phyloP scores from a whole-genome alignment of 2,329 filamentous ascomycete genomes.

The Cytospora schulzeri region DNA sequence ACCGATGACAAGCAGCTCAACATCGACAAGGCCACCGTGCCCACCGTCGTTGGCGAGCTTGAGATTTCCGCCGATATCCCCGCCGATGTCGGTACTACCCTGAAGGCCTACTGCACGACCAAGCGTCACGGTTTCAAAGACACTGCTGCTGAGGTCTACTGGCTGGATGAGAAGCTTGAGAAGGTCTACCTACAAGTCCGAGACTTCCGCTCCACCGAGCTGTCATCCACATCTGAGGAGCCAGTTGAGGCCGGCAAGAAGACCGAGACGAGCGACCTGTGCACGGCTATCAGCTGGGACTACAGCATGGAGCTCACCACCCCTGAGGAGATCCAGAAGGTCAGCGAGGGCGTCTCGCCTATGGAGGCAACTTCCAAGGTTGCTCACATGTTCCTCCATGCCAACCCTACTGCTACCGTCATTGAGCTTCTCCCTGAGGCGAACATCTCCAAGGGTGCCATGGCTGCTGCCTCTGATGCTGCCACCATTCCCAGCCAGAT shows the following conservation, averaged over 20 bases:
- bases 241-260: constrained; percentile 23
- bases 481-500: constrained; percentile 13
- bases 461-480: constrained; percentile 9
- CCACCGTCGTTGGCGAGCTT: constrained; percentile 20
- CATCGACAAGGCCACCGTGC: constrained; percentile 23
- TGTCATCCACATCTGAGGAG: constrained; percentile 20
- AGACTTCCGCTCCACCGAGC: constrained; percentile 22
- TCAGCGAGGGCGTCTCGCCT: constrained; percentile 2
- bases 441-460: constrained; percentile 12
- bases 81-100: constrained; percentile 16
- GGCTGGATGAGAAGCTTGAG: constrained; percentile 16
- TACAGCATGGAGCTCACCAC: constrained; percentile 18
- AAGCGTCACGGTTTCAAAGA: constrained; percentile 23
- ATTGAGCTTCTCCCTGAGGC: constrained; percentile 18
- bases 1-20: constrained; percentile 23
- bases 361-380: constrained; percentile 12
- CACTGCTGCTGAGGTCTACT: constrained; percentile 22
- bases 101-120: constrained; percentile 22
- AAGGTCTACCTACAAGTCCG: constrained; percentile 22
- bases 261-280: constrained; percentile 21
- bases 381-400: constrained; percentile 22
- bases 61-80: constrained; percentile 23
- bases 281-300: constrained; percentile 16
- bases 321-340: constrained; percentile 16
- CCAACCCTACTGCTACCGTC: constrained; percentile 18